Conservation (phyloP, 345 rosid genomes). For the Salix dunnii region DNA sequence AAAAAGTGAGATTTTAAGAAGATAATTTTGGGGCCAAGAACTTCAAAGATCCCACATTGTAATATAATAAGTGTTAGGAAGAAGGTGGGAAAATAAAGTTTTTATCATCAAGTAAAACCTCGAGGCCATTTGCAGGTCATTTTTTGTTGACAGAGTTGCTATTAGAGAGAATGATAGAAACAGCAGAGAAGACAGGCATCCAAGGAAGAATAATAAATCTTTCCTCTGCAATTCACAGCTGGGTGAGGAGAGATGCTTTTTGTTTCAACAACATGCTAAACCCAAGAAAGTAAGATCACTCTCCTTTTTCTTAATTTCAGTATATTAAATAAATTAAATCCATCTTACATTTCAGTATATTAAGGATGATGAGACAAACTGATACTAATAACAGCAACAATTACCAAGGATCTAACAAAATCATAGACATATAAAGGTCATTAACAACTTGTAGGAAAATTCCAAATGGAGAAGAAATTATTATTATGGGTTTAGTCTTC, state of each 20-base stretch:
- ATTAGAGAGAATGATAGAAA: constrained; percentile 73
- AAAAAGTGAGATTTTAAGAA: no score
- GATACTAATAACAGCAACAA: no score
- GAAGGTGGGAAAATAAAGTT: background rate
- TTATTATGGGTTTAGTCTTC: background rate
- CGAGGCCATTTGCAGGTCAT: constrained; percentile 57
- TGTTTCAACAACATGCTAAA: constrained; percentile 55
- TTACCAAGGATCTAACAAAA: background rate
- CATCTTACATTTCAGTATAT: background rate
- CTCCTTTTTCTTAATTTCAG: background rate
- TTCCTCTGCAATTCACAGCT: constrained; percentile 86
- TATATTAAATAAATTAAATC: background rate
- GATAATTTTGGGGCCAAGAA: background rate
- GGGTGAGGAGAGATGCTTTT: constrained; percentile 72
- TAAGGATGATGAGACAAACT: background rate
- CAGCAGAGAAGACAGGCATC: constrained; percentile 60
- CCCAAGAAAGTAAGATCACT: constrained; percentile 58
- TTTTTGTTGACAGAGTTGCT: constrained; percentile 75
- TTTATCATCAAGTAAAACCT: background rate
- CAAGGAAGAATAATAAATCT: constrained; percentile 85
- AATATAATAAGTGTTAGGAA: background rate
- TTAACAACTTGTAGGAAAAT: background rate
- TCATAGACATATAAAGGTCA: background rate
- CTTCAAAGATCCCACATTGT: no score
- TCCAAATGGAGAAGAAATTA: background rate